These are phyloP conservation scores for Phaeosphaeria sp. DNA, from an alignment of 2,329 filamentous ascomycete species.

Conservation along the genomic window DNA sequence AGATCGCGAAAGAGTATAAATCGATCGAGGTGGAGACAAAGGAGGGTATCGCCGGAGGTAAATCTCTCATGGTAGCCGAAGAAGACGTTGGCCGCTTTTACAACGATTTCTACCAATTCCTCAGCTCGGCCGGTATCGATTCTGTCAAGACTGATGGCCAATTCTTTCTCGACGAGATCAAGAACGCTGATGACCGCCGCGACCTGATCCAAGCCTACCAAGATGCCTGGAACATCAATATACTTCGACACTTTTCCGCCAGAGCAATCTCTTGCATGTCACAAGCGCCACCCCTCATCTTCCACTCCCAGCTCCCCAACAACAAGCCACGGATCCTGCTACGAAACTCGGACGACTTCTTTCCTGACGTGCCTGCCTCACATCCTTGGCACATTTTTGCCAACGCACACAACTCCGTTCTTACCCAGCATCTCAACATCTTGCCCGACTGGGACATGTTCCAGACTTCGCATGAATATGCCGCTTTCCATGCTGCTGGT, in stretches of 20 bases:
- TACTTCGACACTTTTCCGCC: constrained; percentile 77
- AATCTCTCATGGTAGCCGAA: constrained; percentile 75
- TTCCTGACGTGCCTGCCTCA: constrained; percentile 78
- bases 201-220: constrained; percentile 78
- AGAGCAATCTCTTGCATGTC: constrained; percentile 95
- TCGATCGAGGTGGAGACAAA: constrained; percentile 67
- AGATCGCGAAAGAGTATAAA: constrained; percentile 79
- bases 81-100: constrained; percentile 81
- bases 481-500: constrained; percentile 86
- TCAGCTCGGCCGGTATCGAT: constrained; percentile 76
- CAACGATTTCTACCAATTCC: constrained; percentile 87
- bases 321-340: constrained; percentile 76
- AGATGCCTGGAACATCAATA: constrained; percentile 82
- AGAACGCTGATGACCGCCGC: constrained; percentile 72
- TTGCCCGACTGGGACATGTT: constrained; percentile 87
- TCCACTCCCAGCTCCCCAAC: constrained; percentile 80
- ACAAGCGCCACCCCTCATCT: constrained; percentile 83
- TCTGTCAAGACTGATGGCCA: constrained; percentile 94
- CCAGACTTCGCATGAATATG: constrained; percentile 72
- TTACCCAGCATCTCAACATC: constrained; percentile 84
- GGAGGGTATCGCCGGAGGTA: constrained; percentile 65
- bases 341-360: constrained; percentile 92
- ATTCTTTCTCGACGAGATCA: constrained; percentile 82
- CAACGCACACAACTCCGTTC: constrained; percentile 86
- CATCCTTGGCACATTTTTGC: constrained; percentile 96